Percentiles rank a stretch among this genome's conserved stretches.
phyloP scores from a whole-genome alignment of 2,329 filamentous ascomycete genomes.

The Botryotinia globosa region DNA sequence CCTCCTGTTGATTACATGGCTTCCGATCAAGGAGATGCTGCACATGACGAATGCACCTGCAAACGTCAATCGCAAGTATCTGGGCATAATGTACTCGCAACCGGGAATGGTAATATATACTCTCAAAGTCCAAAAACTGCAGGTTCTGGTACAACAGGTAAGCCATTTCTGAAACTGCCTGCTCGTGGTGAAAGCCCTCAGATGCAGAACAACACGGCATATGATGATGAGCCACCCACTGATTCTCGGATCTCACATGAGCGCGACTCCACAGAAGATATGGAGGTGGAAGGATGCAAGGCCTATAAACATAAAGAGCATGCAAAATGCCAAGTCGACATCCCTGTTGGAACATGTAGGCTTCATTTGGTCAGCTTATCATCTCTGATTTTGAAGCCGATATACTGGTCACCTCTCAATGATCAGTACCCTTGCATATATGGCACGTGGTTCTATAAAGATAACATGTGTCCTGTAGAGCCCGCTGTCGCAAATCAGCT shows the following conservation, averaged over 20 bases:
- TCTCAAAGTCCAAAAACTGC: constrained; percentile 13
- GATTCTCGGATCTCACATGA: constrained; percentile 19
- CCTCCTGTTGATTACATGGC: not conserved
- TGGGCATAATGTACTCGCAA: not conserved
- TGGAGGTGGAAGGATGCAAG: constrained; percentile 32
- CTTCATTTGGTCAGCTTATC: constrained; percentile 86
- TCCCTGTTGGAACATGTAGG: constrained; percentile 86
- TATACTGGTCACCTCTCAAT: constrained; percentile 95
- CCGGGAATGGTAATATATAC: not conserved
- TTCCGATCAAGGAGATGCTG: constrained; percentile 19
- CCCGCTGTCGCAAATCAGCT: constrained; percentile 84
- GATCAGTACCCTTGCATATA: constrained; percentile 79
- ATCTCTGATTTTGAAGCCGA: constrained; percentile 83
- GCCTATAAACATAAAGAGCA: constrained; percentile 32
- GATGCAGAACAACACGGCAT: not conserved
- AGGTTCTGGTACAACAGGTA: constrained; percentile 45
- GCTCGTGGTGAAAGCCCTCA: constrained; percentile 24
- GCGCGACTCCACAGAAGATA: constrained; percentile 25
- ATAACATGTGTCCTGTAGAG: constrained; percentile 89
- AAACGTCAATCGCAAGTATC: not conserved
- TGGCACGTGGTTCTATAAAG: constrained; percentile 96
- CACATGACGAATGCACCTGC: constrained; percentile 16
- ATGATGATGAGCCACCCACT: not conserved
- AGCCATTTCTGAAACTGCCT: constrained; percentile 47
- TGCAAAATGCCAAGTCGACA: constrained; percentile 46